Percentiles rank a stretch among this genome's conserved stretches.
phyloP scores from a whole-genome alignment of 305 asterid species.

The Caryopteris hybrid region DNA sequence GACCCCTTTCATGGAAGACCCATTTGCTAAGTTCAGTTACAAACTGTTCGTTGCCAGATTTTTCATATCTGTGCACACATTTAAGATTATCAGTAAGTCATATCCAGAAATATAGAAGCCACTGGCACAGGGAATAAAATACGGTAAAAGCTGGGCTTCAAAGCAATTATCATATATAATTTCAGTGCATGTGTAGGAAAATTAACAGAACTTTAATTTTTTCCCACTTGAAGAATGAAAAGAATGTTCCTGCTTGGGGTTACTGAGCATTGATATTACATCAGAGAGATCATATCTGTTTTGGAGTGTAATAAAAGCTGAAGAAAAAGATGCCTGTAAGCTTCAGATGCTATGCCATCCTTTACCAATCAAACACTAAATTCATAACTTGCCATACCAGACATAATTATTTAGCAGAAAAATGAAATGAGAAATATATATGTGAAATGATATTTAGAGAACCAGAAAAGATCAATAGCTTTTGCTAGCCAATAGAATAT shows the following conservation, averaged over 20 bases:
- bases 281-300: background rate
- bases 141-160: background rate
- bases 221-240: background rate
- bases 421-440: background rate
- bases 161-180: background rate
- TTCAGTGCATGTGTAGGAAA: background rate
- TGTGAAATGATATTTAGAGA: background rate
- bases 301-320: background rate
- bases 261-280: background rate
- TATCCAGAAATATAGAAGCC: conserved; percentile 9
- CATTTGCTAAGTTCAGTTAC: conserved; percentile 73
- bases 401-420: background rate
- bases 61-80: conserved; percentile 46
- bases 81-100: conserved; percentile 17
- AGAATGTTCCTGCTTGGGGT: too few relatives aligned
- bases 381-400: background rate
- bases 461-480: background rate
- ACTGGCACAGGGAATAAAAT: background rate
- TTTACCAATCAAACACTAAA: background rate
- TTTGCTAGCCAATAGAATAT: background rate
- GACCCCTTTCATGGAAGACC: conserved; percentile 87
- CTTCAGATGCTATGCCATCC: background rate
- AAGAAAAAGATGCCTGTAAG: background rate
- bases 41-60: conserved; percentile 79
- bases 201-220: background rate